phyloP scores from a whole-genome alignment of 192 early-diverging fungal genomes.

The Coemansia interrupta region DNA sequence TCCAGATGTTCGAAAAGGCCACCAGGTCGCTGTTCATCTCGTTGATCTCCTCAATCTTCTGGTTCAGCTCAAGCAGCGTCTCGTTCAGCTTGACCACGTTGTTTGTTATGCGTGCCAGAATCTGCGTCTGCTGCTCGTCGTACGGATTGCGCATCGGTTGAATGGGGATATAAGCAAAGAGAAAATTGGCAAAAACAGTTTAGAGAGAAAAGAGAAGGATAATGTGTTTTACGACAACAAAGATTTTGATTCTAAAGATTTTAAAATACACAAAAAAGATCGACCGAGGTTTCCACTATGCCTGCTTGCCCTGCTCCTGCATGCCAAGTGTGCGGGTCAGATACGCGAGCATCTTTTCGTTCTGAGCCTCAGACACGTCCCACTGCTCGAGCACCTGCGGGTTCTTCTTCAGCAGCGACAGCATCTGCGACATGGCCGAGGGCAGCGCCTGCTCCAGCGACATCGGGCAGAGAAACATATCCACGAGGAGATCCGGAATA shows the following conservation, averaged over 20 bases:
- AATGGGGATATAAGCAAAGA: not conserved
- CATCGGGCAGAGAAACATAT: slow-evolving; percentile 59
- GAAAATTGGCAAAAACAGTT: not conserved
- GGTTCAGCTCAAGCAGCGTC: slow-evolving; percentile 47
- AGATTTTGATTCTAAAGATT: too few species aligned
- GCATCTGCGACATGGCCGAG: slow-evolving; percentile 39
- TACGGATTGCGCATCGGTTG: slow-evolving; percentile 46
- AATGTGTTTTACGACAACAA: too few species aligned
- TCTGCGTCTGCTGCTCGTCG: slow-evolving; percentile 53
- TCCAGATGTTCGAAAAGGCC: slow-evolving; percentile 53
- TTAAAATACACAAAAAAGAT: not conserved
- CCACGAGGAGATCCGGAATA: slow-evolving; percentile 65
- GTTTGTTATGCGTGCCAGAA: slow-evolving; percentile 51
- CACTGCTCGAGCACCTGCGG: slow-evolving; percentile 47
- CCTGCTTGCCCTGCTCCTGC: slow-evolving; percentile 23
- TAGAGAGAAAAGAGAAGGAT: too few species aligned
- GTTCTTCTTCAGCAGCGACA: slow-evolving; percentile 36
- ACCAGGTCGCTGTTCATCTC: slow-evolving; percentile 54
- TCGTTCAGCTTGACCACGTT: slow-evolving; percentile 54
- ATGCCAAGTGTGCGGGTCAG: slow-evolving; percentile 23
- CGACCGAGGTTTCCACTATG: not conserved
- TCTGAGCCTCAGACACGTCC: slow-evolving; percentile 40
- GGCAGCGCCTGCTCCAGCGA: slow-evolving; percentile 38
- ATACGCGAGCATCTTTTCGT: slow-evolving; percentile 30
- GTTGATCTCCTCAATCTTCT: slow-evolving; percentile 53